Percentiles rank a stretch among this genome's conserved stretches.
phyloP scores from a whole-genome alignment of 2,329 filamentous ascomycete species.

The Xylariaceae sp. region DNA sequence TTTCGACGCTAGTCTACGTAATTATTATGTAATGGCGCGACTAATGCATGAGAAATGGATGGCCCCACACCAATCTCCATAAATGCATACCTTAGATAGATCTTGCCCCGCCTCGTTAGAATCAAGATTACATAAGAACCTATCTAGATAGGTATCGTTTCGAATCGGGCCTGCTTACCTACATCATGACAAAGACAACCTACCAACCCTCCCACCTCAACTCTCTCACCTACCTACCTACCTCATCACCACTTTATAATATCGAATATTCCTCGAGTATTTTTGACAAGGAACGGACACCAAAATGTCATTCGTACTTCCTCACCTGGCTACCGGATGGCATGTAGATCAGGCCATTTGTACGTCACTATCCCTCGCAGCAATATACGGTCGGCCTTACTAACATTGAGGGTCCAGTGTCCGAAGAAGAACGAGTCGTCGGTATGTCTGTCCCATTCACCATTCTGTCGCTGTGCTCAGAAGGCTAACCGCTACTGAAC shows the following conservation, averaged over 20 bases:
- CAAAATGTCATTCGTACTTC: slow-evolving; percentile 74
- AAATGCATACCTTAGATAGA: too few species aligned
- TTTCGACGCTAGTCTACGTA: too few species aligned
- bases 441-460: slow-evolving; percentile 7
- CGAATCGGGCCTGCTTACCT: too few species aligned
- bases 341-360: slow-evolving; percentile 95
- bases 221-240: too few species aligned
- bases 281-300: neutral
- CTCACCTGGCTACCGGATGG: slow-evolving; percentile 88
- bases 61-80: neutral
- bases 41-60: neutral
- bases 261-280: neutral
- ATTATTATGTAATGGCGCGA: too few species aligned
- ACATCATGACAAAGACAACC: neutral
- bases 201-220: too few species aligned
- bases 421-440: slow-evolving; percentile 84
- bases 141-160: too few species aligned
- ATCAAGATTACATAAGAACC: too few species aligned
- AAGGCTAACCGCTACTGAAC: neutral
- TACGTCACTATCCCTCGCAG: neutral
- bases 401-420: slow-evolving; percentile 32
- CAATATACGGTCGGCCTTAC: neutral
- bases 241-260: neutral
- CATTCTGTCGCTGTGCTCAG: neutral
- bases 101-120: neutral